These are phyloP conservation scores for Acacia concinna DNA, from an alignment of 331 rosid genomes.

Conservation along the genomic window DNA sequence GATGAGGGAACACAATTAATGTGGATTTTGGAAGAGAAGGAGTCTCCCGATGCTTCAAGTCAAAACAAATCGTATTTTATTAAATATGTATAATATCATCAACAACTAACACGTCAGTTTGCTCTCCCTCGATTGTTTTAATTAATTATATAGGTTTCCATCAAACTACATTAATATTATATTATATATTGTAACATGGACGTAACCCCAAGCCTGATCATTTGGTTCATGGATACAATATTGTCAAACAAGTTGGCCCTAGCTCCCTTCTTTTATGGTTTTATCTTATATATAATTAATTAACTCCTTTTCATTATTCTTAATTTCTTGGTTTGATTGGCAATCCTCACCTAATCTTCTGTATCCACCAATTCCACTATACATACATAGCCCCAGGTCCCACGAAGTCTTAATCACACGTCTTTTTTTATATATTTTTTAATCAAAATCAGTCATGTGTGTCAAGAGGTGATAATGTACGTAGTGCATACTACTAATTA, in stretches of 20 bases:
- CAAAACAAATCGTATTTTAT: constrained; percentile 39
- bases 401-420: constrained; percentile 16
- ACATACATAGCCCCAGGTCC: not conserved
- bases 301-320: not conserved
- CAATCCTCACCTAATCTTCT: constrained; percentile 35
- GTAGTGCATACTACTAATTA: not conserved
- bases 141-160: not conserved
- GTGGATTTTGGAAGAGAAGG: constrained; percentile 39
- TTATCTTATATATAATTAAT: not conserved
- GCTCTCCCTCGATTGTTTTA: constrained; percentile 15
- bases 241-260: constrained; percentile 35
- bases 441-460: not conserved
- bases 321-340: constrained; percentile 26
- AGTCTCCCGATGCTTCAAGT: constrained; percentile 52
- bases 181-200: constrained; percentile 32
- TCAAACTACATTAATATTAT: constrained; percentile 28
- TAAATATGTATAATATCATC: not conserved
- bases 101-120: constrained; percentile 21
- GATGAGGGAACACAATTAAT: constrained; percentile 47
- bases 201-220: constrained; percentile 17
- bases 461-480: not conserved
- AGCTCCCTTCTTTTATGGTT: not conserved
- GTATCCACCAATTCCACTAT: constrained; percentile 31
- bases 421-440: not conserved
- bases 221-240: constrained; percentile 32